These are phyloP conservation scores for Pseudonitzschia delicatissima DNA, from an alignment of 108 stramenopile genomes.

Conservation along the genomic window DNA sequence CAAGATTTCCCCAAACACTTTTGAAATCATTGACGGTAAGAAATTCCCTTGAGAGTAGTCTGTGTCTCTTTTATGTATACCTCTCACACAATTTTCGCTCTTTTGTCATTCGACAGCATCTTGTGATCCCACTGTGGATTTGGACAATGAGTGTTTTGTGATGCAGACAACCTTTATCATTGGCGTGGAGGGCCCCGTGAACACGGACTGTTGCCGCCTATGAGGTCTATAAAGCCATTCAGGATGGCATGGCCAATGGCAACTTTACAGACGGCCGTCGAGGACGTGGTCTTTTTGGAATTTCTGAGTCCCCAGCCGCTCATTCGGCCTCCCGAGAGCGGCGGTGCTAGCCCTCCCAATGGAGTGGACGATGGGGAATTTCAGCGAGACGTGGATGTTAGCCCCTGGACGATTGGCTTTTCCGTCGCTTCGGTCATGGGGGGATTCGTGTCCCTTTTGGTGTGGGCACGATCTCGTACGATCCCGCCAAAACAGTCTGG, in stretches of 20 bases:
- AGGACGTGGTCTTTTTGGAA: constrained; percentile 14
- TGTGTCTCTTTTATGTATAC: not conserved
- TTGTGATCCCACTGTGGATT: constrained; percentile 14
- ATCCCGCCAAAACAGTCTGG: constrained; percentile 21
- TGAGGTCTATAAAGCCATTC: constrained; percentile 25
- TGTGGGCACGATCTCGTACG: constrained; percentile 35
- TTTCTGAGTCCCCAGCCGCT: constrained; percentile 35
- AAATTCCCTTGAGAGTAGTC: no score
- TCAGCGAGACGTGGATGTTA: not conserved
- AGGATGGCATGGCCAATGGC: constrained; percentile 25
- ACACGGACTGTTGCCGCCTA: constrained; percentile 24
- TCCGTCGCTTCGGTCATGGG: constrained; percentile 37
- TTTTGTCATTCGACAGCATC: not conserved
- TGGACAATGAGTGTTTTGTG: constrained; percentile 20
- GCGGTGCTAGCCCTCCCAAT: not conserved
- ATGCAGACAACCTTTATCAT: constrained; percentile 33
- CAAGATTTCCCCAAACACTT: constrained; percentile 2
- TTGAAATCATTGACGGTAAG: constrained; percentile 4
- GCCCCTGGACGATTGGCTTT: constrained; percentile 47
- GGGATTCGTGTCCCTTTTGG: constrained; percentile 33
- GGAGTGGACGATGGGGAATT: not conserved
- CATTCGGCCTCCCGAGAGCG: constrained; percentile 1
- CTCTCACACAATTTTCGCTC: not conserved
- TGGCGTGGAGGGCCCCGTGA: constrained; percentile 15
- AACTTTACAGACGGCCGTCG: constrained; percentile 16